Base-by-base conservation (phyloP, 768 basidiomycete genomes). In the Vishniacozyma victoriae region DNA sequence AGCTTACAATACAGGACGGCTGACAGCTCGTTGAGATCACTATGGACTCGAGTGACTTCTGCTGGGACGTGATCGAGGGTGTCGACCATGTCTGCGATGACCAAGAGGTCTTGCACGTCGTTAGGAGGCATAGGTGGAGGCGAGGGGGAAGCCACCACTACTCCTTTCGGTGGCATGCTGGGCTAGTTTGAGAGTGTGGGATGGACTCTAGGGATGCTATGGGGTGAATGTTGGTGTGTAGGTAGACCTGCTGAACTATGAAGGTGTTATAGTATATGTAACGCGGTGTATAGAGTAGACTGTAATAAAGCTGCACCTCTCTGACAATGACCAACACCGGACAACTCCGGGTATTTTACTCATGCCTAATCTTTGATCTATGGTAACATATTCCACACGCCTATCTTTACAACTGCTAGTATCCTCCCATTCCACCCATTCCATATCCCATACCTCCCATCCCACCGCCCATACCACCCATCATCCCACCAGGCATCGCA, bases 1-100 rank as follows among this genome's bases (percentile, higher is more conserved):
- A 20, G 13, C 74, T 50, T 24, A 76, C 75, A 60, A 39, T 69
- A 69, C 5, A 99, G 80, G 50, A 99, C 95, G 48, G 93, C 95
- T 72, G 97, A 95, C 74, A 99, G 86, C 75, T 99, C 95, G 56
- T 91, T 87, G 45, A 99, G 82, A 78, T 99, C 95, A 11, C 86
- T 87, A 72, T 95, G 87, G 73, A 83, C 84, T 72, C 88, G 83
- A 12, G 93, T 93, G 72, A 99, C 83, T 74, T 95, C 90, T 55
- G 86, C 79, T 50, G 93, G 93, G 47, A 97, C 81, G 18, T 90
- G 80, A 75, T 95, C 92, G 71, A 97, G 84, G 22, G 85, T 83
- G 72, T 97, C 90, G 14, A 68, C 54, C 12, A 69, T 40, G 41
- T 68, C 70, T 25, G 62, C 49, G 31, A 68, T 60, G 50, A 66